Evolutionary conservation across 208 protist genomes (phyloP).

Genomic region (Leptomonas pyrrhocoris): DNA sequence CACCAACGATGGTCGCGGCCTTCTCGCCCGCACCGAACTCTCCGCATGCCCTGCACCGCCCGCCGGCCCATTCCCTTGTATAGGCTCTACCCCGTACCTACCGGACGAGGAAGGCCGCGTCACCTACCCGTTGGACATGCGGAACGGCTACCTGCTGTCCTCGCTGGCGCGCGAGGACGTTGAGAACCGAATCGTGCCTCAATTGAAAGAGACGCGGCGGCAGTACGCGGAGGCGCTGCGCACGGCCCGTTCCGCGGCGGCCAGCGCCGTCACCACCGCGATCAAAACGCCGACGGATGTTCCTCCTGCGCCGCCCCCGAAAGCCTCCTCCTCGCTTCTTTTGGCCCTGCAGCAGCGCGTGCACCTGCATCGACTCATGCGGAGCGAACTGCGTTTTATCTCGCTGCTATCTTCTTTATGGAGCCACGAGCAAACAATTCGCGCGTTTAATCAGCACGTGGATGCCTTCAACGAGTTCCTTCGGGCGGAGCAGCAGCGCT

Average conservation of each 20-base stretch:
- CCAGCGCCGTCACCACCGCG: neutral
- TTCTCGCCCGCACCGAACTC: neutral
- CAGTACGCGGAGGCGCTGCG: constrained; percentile 39
- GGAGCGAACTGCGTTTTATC: constrained; percentile 21
- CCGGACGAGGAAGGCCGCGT: constrained; percentile 29
- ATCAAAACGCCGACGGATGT: neutral
- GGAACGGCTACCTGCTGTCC: constrained; percentile 64
- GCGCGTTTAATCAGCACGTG: constrained; percentile 62
- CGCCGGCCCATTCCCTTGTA: constrained; percentile 13
- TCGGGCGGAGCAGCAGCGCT: constrained; percentile 42
- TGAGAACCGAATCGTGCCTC: constrained; percentile 38
- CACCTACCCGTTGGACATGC: constrained; percentile 68
- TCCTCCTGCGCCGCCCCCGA: neutral
- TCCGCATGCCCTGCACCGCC: no score
- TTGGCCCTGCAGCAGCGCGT: constrained; percentile 32
- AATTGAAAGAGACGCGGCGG: constrained; percentile 30
- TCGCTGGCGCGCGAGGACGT: constrained; percentile 62
- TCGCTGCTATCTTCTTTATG: constrained; percentile 28
- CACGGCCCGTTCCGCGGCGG: constrained; percentile 2
- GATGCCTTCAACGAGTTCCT: constrained; percentile 55
- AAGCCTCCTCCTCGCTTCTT: constrained; percentile 8
- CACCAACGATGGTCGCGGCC: neutral
- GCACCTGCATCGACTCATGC: constrained; percentile 9
- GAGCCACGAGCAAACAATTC: constrained; percentile 48
- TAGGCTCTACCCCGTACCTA: constrained; percentile 37